Evolutionary conservation across 1,284 basidiomycete species (phyloP).

Genomic region (Ceratorhiza oryzae-sativae): DNA sequence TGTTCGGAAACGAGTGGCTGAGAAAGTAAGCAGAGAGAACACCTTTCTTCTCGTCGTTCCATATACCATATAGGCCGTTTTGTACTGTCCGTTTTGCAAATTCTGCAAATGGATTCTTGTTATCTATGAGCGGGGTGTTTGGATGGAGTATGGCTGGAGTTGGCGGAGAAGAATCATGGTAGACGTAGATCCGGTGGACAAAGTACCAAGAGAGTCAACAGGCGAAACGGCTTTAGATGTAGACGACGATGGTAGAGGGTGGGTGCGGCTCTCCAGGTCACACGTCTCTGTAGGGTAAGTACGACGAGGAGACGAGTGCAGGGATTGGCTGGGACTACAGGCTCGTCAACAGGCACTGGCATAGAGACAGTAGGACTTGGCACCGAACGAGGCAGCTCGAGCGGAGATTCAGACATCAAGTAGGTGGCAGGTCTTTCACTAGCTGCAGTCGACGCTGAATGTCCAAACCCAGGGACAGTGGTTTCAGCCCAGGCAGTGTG

Average conservation of each 20-base stretch:
- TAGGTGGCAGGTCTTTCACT: not conserved
- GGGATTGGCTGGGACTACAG: slow-evolving; percentile 1
- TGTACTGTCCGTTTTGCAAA: slow-evolving; percentile 3
- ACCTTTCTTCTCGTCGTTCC: slow-evolving; percentile 31
- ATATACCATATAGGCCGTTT: slow-evolving; percentile 9
- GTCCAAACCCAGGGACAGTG: not conserved
- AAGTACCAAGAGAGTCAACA: not conserved
- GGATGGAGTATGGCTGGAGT: not conserved
- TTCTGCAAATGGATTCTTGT: not conserved
- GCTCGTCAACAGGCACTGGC: not conserved
- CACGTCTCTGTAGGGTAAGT: not conserved
- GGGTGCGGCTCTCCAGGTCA: not conserved
- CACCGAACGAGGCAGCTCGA: too few relatives aligned
- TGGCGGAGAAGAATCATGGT: not conserved
- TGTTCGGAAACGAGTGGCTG: slow-evolving; percentile 27
- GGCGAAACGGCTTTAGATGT: not conserved
- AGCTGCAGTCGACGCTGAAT: not conserved
- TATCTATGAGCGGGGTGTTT: not conserved
- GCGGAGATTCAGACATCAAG: not conserved
- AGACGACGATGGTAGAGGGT: not conserved
- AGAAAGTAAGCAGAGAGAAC: slow-evolving; percentile 25
- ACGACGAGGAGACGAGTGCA: not conserved
- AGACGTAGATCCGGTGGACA: not conserved
- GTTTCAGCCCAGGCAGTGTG: not conserved
- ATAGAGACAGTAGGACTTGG: not conserved